Evolutionary conservation across 176 grass and related monocot genomes (phyloP).

Genomic region (Musa acuminata): DNA sequence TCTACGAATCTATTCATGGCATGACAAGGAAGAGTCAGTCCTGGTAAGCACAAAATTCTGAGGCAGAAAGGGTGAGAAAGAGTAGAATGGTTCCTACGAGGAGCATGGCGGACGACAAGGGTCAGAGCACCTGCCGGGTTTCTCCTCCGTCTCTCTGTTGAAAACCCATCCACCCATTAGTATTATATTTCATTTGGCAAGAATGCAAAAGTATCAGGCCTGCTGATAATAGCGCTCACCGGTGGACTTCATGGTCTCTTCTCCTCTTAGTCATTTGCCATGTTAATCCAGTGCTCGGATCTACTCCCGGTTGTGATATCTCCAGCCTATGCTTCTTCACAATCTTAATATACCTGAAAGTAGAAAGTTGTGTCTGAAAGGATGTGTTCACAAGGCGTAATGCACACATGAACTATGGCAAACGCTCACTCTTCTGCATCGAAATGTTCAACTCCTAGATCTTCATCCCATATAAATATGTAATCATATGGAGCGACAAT

Average conservation of each 20-base stretch:
- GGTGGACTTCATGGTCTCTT: constrained; percentile 2
- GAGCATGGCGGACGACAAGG: constrained; percentile 1
- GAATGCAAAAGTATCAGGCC: not conserved
- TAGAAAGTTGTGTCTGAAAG: not conserved
- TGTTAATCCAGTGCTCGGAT: not conserved
- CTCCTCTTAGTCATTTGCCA: constrained; percentile 12
- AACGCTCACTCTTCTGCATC: constrained; percentile 4
- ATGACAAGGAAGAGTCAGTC: not conserved
- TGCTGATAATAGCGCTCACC: not conserved
- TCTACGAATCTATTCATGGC: not conserved
- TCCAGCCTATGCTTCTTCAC: constrained; percentile 15
- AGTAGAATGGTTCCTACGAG: not conserved
- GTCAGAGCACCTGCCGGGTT: not conserved
- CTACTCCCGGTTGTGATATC: constrained; percentile 14
- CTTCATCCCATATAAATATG: constrained; percentile 19
- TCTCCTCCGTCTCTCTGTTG: not conserved
- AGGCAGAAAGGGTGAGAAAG: not conserved
- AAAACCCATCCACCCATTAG: not conserved
- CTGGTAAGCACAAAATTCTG: not conserved
- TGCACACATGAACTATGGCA: not conserved
- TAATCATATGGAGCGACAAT: constrained; percentile 16
- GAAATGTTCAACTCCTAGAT: constrained; percentile 8
- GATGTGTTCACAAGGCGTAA: not conserved
- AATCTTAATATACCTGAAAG: not conserved
- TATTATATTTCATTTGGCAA: not conserved